Evolutionary conservation across 2,329 filamentous ascomycete species (phyloP).

Genomic region (Alternaria sp.): DNA sequence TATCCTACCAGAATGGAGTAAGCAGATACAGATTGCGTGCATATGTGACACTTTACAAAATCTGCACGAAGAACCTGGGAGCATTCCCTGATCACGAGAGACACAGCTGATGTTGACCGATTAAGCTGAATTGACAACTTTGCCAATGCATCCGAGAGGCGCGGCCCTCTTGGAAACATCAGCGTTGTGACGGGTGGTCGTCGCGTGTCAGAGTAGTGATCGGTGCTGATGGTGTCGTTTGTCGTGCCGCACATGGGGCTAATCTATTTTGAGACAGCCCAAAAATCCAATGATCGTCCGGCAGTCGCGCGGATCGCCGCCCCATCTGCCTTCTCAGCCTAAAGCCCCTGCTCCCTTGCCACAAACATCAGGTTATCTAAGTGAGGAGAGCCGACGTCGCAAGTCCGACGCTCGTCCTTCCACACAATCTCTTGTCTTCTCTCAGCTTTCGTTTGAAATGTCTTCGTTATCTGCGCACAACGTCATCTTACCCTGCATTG

Average conservation of each 20-base stretch:
- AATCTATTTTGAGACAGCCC: slow-evolving; percentile 29
- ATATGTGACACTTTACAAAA: background rate
- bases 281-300: slow-evolving; percentile 19
- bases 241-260: slow-evolving; percentile 19
- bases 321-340: slow-evolving; percentile 5
- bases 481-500: slow-evolving; percentile 15
- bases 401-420: slow-evolving; percentile 22
- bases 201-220: slow-evolving; percentile 18
- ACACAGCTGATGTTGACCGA: background rate
- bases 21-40: slow-evolving; percentile 7
- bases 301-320: slow-evolving; percentile 10
- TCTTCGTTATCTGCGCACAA: slow-evolving; percentile 2
- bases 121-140: slow-evolving; percentile 1
- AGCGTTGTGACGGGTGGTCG: slow-evolving; percentile 12
- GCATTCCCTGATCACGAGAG: background rate
- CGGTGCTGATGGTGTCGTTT: slow-evolving; percentile 25
- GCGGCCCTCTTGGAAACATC: background rate
- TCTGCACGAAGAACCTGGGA: background rate
- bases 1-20: background rate
- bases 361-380: slow-evolving; percentile 14
- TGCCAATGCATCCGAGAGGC: background rate
- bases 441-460: slow-evolving; percentile 7
- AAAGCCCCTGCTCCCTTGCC: slow-evolving; percentile 6
- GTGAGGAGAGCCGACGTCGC: slow-evolving; percentile 38
- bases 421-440: slow-evolving; percentile 3